phyloP scores from a whole-genome alignment of 176 grass and related monocot species.

The Ensete ventricosum region DNA sequence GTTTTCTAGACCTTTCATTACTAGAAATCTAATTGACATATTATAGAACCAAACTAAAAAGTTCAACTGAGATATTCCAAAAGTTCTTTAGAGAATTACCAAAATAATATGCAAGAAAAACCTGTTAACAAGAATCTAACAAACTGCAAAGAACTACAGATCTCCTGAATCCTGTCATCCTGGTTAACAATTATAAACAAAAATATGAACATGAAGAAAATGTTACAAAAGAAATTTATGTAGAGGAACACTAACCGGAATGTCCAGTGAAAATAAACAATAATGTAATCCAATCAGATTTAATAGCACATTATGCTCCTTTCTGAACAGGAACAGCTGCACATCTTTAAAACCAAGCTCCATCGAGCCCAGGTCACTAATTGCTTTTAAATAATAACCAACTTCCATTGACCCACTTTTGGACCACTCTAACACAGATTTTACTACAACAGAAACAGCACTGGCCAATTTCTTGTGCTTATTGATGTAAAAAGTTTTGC shows the following conservation, averaged over 20 bases:
- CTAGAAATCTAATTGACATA: too few relatives aligned
- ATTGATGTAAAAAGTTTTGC: conserved; percentile 42
- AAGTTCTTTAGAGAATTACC: neutral
- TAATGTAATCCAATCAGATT: conserved; percentile 65
- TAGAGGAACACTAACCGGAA: conserved; percentile 40
- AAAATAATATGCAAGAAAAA: neutral
- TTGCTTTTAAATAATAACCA: conserved; percentile 55
- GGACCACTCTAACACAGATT: conserved; percentile 33
- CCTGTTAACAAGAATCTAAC: neutral
- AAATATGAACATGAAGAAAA: neutral
- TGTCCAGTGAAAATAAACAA: conserved; percentile 35
- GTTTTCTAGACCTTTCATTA: too few relatives aligned
- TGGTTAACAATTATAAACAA: neutral
- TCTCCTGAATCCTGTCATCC: neutral
- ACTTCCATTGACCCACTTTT: conserved; percentile 49
- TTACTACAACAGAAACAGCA: conserved; percentile 37
- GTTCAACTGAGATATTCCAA: too few relatives aligned
- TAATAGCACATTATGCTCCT: conserved; percentile 37
- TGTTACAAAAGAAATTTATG: conserved; percentile 1
- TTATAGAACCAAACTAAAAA: too few relatives aligned
- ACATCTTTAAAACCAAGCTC: conserved; percentile 47
- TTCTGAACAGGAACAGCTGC: conserved; percentile 56
- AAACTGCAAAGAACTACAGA: neutral
- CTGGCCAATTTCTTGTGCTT: conserved; percentile 38
- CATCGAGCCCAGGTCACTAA: conserved; percentile 34